These are phyloP conservation scores for Colletotrichum limetticola DNA, from an alignment of 2,329 filamentous ascomycete genomes.

Conservation along the genomic window DNA sequence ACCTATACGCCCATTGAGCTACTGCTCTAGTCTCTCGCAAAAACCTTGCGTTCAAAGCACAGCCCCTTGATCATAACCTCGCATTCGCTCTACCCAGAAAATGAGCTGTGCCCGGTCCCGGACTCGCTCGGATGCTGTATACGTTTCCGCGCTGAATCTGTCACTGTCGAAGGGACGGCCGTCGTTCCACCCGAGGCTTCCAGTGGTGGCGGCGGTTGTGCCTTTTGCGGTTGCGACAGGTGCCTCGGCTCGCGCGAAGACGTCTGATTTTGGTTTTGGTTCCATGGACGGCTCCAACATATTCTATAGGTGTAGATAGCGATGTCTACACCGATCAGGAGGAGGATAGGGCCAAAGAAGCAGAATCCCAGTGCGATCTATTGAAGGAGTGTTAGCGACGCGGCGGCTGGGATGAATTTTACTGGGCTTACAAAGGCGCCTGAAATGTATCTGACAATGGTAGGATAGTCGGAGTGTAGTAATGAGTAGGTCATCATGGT, in stretches of 20 bases:
- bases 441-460: constrained; percentile 50
- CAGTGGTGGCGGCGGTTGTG: neutral
- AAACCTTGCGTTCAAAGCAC: neutral
- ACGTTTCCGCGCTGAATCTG: constrained; percentile 7
- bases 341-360: constrained; percentile 57
- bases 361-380: constrained; percentile 58
- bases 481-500: constrained; percentile 26
- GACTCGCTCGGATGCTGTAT: constrained; percentile 6
- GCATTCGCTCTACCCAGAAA: neutral
- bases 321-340: constrained; percentile 63
- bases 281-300: constrained; percentile 37
- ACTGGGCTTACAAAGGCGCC: constrained; percentile 49
- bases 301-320: constrained; percentile 64
- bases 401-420: neutral
- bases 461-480: constrained; percentile 38
- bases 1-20: neutral
- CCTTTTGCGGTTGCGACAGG: neutral
- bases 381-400: constrained; percentile 8
- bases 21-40: neutral
- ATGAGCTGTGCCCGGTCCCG: neutral
- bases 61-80: neutral
- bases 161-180: neutral
- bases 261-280: neutral
- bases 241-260: neutral
- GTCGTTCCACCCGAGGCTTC: neutral